Percentiles rank a stretch among this genome's conserved stretches.
Conservation (phyloP, 306 rosid species). For the Acacia acuminata region DNA sequence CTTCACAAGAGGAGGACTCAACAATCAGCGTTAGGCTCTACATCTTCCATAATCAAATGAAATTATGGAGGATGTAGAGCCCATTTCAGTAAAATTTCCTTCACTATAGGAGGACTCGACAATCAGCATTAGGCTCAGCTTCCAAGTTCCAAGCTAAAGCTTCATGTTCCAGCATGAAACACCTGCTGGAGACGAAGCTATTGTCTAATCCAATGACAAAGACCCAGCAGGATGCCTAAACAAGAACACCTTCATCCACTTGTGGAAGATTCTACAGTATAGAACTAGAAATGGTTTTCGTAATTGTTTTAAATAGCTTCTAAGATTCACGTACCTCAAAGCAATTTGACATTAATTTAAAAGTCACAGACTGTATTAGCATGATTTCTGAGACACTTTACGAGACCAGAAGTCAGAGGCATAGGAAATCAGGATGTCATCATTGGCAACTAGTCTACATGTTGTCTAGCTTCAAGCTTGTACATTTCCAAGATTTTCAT, state of each 20-base stretch:
- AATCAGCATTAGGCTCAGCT: not conserved
- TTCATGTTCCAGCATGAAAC: not conserved
- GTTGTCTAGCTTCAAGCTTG: constrained; percentile 2
- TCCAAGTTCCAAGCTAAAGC: not conserved
- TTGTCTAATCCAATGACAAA: not conserved
- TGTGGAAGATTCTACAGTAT: not conserved
- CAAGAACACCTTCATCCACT: constrained; percentile 15
- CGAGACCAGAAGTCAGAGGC: constrained; percentile 9
- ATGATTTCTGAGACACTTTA: not conserved
- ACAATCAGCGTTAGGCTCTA: not conserved
- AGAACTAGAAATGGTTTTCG: not conserved
- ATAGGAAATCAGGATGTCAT: constrained; percentile 2
- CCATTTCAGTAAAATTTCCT: constrained; percentile 1
- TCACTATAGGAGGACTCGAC: not conserved
- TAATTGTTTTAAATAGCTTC: not conserved
- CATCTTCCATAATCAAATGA: not conserved
- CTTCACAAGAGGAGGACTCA: not conserved
- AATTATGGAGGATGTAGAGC: not conserved
- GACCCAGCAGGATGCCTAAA: not conserved
- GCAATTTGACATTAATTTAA: constrained; percentile 2
- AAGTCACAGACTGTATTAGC: not conserved
- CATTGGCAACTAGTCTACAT: constrained; percentile 16
- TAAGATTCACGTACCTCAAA: not conserved
- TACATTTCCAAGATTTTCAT: not conserved
- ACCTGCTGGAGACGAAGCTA: not conserved